These are phyloP conservation scores for Xylaria palmicola DNA, from an alignment of 495 filamentous ascomycete species.

Conservation along the genomic window DNA sequence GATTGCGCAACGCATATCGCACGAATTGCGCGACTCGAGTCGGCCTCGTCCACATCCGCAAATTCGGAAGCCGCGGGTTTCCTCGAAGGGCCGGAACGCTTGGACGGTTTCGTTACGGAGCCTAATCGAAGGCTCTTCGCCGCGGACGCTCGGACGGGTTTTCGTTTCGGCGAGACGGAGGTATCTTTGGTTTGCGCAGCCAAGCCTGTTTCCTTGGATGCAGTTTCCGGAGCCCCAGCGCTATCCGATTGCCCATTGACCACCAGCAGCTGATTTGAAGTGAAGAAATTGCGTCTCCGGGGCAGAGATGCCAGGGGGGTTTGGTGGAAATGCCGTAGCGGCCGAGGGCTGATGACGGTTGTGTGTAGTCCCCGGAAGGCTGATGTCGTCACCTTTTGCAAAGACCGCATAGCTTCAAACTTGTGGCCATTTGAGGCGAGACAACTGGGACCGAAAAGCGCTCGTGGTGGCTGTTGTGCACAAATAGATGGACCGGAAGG, in stretches of 20 bases:
- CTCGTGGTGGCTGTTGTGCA: background rate
- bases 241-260: slow-evolving; percentile 24
- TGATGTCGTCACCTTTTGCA: slow-evolving; percentile 24
- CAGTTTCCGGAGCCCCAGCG: slow-evolving; percentile 4
- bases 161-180: slow-evolving; percentile 37
- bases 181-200: slow-evolving; percentile 8
- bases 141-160: slow-evolving; percentile 33
- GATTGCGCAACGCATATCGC: slow-evolving; percentile 85
- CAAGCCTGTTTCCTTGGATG: slow-evolving; percentile 4
- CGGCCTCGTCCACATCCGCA: slow-evolving; percentile 14
- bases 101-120: slow-evolving; percentile 22
- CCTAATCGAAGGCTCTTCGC: slow-evolving; percentile 44
- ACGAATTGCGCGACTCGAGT: slow-evolving; percentile 59
- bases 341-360: slow-evolving; percentile 8
- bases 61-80: slow-evolving; percentile 7
- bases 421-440: slow-evolving; percentile 10
- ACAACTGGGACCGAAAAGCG: background rate
- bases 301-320: slow-evolving; percentile 27
- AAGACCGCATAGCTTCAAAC: slow-evolving; percentile 23
- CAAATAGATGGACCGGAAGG: too few relatives aligned
- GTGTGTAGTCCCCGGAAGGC: slow-evolving; percentile 26
- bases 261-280: slow-evolving; percentile 38
- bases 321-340: slow-evolving; percentile 31
- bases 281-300: slow-evolving; percentile 41
- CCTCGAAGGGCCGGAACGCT: background rate